Evolutionary conservation across 2,329 filamentous ascomycete genomes (phyloP).

Genomic region (Trichoderma endophyticum): DNA sequence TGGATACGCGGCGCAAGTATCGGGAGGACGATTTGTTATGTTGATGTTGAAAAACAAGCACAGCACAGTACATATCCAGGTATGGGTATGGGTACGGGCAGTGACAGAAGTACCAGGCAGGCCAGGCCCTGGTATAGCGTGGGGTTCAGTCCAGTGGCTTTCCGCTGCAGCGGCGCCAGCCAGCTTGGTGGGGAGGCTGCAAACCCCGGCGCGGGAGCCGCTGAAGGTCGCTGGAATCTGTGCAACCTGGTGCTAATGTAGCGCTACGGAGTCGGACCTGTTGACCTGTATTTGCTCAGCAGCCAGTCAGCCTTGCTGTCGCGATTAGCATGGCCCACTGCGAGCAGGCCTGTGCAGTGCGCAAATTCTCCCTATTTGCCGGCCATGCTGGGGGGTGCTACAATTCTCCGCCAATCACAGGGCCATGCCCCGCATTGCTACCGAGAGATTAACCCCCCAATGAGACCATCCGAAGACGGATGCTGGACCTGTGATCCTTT

Average conservation of each 20-base stretch:
- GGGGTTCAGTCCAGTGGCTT: neutral
- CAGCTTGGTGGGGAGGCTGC: slow-evolving; percentile 8
- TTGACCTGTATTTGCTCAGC: neutral
- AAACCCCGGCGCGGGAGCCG: slow-evolving; percentile 13
- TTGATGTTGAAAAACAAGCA: neutral
- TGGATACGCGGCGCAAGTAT: neutral
- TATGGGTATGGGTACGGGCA: neutral
- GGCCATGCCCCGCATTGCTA: slow-evolving; percentile 1
- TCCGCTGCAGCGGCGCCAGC: neutral
- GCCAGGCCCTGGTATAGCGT: neutral
- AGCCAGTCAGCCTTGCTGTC: slow-evolving; percentile 1
- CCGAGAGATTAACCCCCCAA: slow-evolving; percentile 16
- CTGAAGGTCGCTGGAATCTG: slow-evolving; percentile 3
- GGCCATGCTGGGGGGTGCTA: neutral
- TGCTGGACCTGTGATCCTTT: neutral
- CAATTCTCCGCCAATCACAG: slow-evolving; percentile 20
- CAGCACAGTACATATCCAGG: neutral
- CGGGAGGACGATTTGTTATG: neutral
- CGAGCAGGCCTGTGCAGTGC: neutral
- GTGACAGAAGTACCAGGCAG: neutral
- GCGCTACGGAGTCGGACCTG: neutral
- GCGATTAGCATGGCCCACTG: neutral
- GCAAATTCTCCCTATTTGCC: slow-evolving; percentile 21
- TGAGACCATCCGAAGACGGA: slow-evolving; percentile 1
- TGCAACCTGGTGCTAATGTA: neutral